Evolutionary conservation across 2,329 filamentous ascomycete species (phyloP), one percentile per base, ranked within the genome.

Genomic region (Phaeophleospora eucalypticola): DNA sequence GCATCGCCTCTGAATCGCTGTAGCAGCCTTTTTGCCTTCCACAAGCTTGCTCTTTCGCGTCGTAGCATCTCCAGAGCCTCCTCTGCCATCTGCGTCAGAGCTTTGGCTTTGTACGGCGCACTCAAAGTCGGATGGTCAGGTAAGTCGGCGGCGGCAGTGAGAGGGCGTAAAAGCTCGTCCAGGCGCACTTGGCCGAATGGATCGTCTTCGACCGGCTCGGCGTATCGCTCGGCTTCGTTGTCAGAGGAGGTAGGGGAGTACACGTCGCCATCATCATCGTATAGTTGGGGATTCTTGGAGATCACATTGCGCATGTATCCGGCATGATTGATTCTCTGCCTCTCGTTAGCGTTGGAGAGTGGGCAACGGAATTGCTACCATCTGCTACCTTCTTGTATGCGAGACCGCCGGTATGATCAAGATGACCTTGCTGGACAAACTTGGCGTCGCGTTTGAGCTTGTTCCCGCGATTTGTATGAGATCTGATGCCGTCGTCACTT

Each of bases 371-470:
- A n/a, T n/a, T n/a, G n/a, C n/a, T n/a, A n/a, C n/a, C n/a, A n/a
- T n/a, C n/a, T n/a, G n/a, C n/a, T n/a, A 85, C 86, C 77, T 86
- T 83, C 68, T 81, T 85, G 69, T 89, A 81, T 36, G 46, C 18
- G 1, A 53, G 81, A 2, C 84, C 84, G 20, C 76, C 77, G 1
- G 82, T 78, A 19, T 81, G 77, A 36, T 84, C 81, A 53, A 89
- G 73, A 59, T 84, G 82, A 48, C 86, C 86, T 61, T 82, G 76
- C 58, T 80, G 83, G 37, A 86, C 79, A 63, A 87, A 87, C 57
- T 81, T 78, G 36, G 87, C 83, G 58, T 81, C 79, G 66, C 82
- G 86, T 73, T 89, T 87, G 37, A 91, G 74, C 65, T 90, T 91
- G 67, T 88, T 81, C 51, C 85, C 86, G 62, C 86, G 83, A 67